phyloP scores from a whole-genome alignment of 1,284 basidiomycete species.

The Irpex sp. region DNA sequence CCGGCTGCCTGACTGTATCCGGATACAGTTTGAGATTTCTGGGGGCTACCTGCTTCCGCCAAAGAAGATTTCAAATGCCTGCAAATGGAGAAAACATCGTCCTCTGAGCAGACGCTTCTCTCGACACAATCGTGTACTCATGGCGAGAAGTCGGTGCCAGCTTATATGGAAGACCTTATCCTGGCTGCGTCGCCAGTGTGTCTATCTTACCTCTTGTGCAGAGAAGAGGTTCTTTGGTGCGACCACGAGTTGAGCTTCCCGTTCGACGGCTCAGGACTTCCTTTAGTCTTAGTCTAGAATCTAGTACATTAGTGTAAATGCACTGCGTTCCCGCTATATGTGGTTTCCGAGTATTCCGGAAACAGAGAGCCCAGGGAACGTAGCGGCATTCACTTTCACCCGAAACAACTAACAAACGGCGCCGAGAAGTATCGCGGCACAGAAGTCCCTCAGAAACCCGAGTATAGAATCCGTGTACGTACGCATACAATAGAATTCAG shows the following conservation, averaged over 20 bases:
- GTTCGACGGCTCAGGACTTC: not conserved
- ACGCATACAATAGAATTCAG: not conserved
- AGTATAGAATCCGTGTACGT: not conserved
- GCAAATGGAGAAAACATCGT: not conserved
- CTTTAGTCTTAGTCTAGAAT: not conserved
- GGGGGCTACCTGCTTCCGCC: not conserved
- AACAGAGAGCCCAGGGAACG: not conserved
- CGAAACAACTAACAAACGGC: not conserved
- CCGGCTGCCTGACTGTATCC: not conserved
- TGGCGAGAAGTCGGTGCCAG: too few relatives aligned
- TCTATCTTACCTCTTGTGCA: not conserved
- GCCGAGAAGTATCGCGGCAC: too few relatives aligned
- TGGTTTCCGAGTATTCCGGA: not conserved
- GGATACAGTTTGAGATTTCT: not conserved
- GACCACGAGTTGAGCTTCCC: too few relatives aligned
- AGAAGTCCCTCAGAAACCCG: not conserved
- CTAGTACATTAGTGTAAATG: not conserved
- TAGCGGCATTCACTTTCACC: not conserved
- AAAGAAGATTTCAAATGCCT: not conserved
- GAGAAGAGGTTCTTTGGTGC: too few relatives aligned
- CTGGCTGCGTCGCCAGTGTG: not conserved
- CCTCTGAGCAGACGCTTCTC: too few relatives aligned
- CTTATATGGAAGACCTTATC: too few relatives aligned
- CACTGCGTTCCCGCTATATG: not conserved
- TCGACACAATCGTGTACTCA: too few relatives aligned